Base-by-base conservation (phyloP, 768 basidiomycete genomes). In the Phlebiopsis gigantea region DNA sequence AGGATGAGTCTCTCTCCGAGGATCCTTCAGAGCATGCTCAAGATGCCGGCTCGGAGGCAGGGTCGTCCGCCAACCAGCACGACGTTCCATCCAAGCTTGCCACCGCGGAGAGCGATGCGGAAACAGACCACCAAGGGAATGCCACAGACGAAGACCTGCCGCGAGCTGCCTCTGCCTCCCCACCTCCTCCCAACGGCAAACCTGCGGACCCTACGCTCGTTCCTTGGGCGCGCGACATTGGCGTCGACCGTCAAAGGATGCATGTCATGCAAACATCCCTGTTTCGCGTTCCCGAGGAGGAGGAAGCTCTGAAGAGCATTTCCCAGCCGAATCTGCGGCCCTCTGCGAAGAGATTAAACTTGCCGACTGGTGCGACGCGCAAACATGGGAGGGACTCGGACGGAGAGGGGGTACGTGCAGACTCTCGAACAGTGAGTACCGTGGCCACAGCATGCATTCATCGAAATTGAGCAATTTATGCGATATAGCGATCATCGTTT, bases 181-280 rank as follows among this genome's bases (percentile, higher is more conserved):
- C 59, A 46, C 56, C 30, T 29, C 61, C 57, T 3, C 43, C 22
- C 2, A 10, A 39, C 6, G 15, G 26, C 9, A 26, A 43, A 8
- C 70, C 67, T 6, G 71, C 69, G 1, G 80, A 83, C 57, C 71
- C 80, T 5, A 76, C 78, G 5, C 74, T 83, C 44, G 81, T 83
- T 53, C 82, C 88, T 39, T 90, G 89, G 87, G 83, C 85, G 14
- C 79, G 85, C 46, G 82, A 82, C 50, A 68, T 86, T 25, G 87
- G 88, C 5, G 75, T 94, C n/a, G 91, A 95, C 68, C 79, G 86
- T 14, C 90, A 91, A 69, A 87, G 85, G 72, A 84, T 94, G 79
- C 89, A 93, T 65, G 90, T 95, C 53, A 96, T 96, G 93, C 93
- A 96, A 65, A 84, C 89, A 0, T 87, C 89, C 30, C 72, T 96